A percentile compares a stretch with the other conserved stretches of the same genome.
Evolutionary conservation across 768 basidiomycete genomes (phyloP).

Genomic region (Wakefieldia striispora): DNA sequence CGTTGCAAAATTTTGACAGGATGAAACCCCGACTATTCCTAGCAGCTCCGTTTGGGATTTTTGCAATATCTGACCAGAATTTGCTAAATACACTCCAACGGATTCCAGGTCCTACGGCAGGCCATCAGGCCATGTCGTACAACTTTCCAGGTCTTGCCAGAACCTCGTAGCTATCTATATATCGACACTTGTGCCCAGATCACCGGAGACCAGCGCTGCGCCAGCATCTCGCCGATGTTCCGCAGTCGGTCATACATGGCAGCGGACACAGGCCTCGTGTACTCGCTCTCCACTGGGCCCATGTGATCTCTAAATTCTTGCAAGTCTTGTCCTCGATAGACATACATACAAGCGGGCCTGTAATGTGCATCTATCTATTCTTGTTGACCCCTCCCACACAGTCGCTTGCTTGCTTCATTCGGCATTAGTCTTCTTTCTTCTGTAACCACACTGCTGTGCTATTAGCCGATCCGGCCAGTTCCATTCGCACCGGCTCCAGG

Average conservation of each 20-base stretch:
- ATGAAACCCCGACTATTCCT: slow-evolving; percentile 34
- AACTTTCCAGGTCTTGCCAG: slow-evolving; percentile 1
- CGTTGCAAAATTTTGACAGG: slow-evolving; percentile 30
- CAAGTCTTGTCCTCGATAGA: no score
- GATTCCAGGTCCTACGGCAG: slow-evolving; percentile 5
- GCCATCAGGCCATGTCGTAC: slow-evolving; percentile 18
- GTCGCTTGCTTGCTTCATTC: no score
- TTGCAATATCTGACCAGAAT: slow-evolving; percentile 8
- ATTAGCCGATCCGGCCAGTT: slow-evolving; percentile 21
- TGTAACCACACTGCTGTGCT: slow-evolving; percentile 2
- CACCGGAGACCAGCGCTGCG: slow-evolving; percentile 8
- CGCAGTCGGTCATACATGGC: slow-evolving; percentile 9
- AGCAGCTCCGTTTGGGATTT: slow-evolving; percentile 26
- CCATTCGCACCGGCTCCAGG: slow-evolving; percentile 4
- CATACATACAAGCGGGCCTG: no score
- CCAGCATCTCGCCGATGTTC: slow-evolving; percentile 21
- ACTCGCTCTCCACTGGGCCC: no score
- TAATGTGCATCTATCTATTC: no score
- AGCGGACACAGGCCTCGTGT: background rate
- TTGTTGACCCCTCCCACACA: no score
- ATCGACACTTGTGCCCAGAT: slow-evolving; percentile 10
- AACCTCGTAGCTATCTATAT: slow-evolving; percentile 12
- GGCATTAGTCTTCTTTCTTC: no score
- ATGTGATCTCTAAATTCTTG: no score
- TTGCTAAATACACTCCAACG: slow-evolving; percentile 8